Percentiles rank a stretch among this genome's conserved stretches.
phyloP scores from a whole-genome alignment of 768 basidiomycete genomes.

The Tricholoma bakamatsutake region DNA sequence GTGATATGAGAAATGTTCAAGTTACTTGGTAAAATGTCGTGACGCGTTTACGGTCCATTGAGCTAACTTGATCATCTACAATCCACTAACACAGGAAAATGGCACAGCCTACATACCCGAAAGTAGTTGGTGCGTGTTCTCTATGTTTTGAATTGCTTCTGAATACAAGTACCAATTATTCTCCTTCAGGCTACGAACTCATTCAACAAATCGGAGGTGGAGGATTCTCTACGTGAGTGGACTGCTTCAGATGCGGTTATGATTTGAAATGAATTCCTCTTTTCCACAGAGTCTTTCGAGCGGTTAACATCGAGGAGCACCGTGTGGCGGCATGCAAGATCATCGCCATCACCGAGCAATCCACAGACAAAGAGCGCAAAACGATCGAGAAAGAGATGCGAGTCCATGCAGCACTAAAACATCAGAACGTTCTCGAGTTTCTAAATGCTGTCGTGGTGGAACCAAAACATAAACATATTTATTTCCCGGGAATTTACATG shows the following conservation, averaged over 20 bases:
- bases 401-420: conserved; percentile 76
- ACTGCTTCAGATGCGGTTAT: conserved; percentile 1
- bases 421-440: conserved; percentile 79
- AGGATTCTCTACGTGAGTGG: conserved; percentile 74
- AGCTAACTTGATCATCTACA: background rate
- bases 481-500: conserved; percentile 85
- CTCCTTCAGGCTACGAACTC: conserved; percentile 55
- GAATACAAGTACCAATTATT: background rate
- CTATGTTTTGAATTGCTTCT: background rate
- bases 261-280: background rate
- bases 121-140: conserved; percentile 29
- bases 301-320: conserved; percentile 61
- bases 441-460: conserved; percentile 75
- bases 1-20: no score
- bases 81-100: background rate
- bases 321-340: conserved; percentile 86
- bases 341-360: conserved; percentile 55
- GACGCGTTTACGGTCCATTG: no score
- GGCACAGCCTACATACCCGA: conserved; percentile 33
- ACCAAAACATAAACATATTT: conserved; percentile 45
- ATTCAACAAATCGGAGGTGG: conserved; percentile 80
- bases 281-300: conserved; percentile 73
- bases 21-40: no score
- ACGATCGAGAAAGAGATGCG: conserved; percentile 88
- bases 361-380: conserved; percentile 68